Percentiles rank a stretch among this genome's conserved stretches.
These are phyloP conservation scores for Moniliella sp. DNA, from an alignment of 1,284 basidiomycete species.

Conservation along the genomic window DNA sequence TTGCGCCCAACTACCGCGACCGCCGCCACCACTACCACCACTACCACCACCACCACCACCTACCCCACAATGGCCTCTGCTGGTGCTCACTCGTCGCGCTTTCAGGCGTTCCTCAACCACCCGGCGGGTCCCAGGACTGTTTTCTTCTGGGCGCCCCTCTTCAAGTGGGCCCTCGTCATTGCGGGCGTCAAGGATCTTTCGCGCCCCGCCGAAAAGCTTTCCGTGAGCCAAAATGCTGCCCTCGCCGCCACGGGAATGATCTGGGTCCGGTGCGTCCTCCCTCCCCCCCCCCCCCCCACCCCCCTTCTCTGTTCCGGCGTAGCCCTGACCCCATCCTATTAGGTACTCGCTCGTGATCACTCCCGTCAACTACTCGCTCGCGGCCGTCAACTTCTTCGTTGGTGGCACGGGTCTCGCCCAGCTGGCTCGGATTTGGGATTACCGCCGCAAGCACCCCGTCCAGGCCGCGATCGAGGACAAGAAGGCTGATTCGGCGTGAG, in stretches of 20 bases:
- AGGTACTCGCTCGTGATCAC: conserved; percentile 88
- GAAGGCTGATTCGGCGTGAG: too few relatives aligned
- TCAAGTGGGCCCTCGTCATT: conserved; percentile 89
- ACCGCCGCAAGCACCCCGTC: too few relatives aligned
- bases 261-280: conserved; percentile 48
- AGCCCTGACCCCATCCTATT: too few relatives aligned
- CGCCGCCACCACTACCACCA: too few relatives aligned
- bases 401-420: conserved; percentile 69
- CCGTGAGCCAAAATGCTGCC: conserved; percentile 77
- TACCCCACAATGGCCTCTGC: conserved; percentile 49
- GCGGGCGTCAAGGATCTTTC: conserved; percentile 80
- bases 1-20: too few relatives aligned
- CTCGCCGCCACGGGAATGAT: conserved; percentile 81
- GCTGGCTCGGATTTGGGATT: conserved; percentile 51
- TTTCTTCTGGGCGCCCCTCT: conserved; percentile 92
- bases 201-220: conserved; percentile 81
- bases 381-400: conserved; percentile 93
- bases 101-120: conserved; percentile 70
- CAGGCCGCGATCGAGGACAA: too few relatives aligned
- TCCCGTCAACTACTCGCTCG: conserved; percentile 86
- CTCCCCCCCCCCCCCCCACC: too few relatives aligned
- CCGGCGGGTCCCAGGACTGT: conserved; percentile 57
- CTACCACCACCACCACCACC: too few relatives aligned
- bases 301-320: too few relatives aligned
- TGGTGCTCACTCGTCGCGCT: conserved; percentile 36